Percentiles rank a stretch among this genome's conserved stretches.
phyloP scores from a whole-genome alignment of 2,329 filamentous ascomycete genomes.

The Fusarium staphyleae region DNA sequence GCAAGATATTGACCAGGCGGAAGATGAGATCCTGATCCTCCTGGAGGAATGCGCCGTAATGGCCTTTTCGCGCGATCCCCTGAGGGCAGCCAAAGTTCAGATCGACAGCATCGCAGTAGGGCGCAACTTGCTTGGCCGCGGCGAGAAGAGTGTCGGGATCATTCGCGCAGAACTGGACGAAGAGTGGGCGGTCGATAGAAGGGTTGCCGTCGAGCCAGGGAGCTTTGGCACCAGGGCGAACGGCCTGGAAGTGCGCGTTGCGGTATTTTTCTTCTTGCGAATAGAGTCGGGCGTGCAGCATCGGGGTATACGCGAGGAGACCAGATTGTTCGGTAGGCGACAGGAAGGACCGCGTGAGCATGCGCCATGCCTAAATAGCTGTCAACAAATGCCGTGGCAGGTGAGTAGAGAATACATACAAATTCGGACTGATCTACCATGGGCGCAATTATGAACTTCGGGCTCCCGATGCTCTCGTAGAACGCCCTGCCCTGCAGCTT shows the following conservation, averaged over 20 bases:
- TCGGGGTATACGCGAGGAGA: slow-evolving; percentile 90
- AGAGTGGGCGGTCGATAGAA: slow-evolving; percentile 81
- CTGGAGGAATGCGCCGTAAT: slow-evolving; percentile 94
- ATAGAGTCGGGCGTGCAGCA: slow-evolving; percentile 94
- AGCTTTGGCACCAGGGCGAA: slow-evolving; percentile 45
- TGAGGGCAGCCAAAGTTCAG: slow-evolving; percentile 96
- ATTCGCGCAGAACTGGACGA: slow-evolving; percentile 97
- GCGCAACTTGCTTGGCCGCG: slow-evolving; percentile 79
- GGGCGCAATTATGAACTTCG: slow-evolving; percentile 88
- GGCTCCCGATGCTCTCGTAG: slow-evolving; percentile 92
- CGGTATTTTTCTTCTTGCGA: slow-evolving; percentile 78
- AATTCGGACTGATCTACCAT: slow-evolving; percentile 99
- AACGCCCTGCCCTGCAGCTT: slow-evolving; percentile 88
- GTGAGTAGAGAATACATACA: slow-evolving; percentile 59
- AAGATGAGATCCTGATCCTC: slow-evolving; percentile 88
- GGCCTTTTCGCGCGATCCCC: slow-evolving; percentile 88
- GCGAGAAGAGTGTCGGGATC: slow-evolving; percentile 79
- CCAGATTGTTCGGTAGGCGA: slow-evolving; percentile 67
- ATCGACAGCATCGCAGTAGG: slow-evolving; percentile 94
- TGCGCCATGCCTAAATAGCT: slow-evolving; percentile 81
- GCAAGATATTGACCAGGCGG: slow-evolving; percentile 81
- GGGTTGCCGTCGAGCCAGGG: slow-evolving; percentile 87
- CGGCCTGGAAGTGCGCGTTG: slow-evolving; percentile 80
- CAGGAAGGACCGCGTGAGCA: slow-evolving; percentile 94
- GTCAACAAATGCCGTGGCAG: slow-evolving; percentile 8